phyloP scores from a whole-genome alignment of 441 rosid genomes.

The Adansonia rubrostipa region DNA sequence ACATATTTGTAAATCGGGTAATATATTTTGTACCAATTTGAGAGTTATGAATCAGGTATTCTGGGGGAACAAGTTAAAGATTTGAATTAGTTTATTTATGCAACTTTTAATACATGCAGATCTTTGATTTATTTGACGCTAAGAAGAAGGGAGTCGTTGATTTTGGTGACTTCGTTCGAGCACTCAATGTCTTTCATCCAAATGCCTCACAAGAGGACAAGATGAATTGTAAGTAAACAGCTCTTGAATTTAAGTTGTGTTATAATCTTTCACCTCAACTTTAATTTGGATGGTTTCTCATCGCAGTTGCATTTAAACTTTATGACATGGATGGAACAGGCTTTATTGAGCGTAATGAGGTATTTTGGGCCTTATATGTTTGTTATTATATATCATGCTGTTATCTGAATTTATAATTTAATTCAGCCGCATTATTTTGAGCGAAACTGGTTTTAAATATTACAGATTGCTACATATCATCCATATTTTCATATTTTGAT shows the following conservation, averaged over 20 bases:
- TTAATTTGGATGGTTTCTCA: constrained; percentile 12
- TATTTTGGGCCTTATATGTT: constrained; percentile 31
- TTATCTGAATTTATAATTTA: neutral
- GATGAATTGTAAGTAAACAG: constrained; percentile 71
- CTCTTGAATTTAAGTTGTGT: neutral
- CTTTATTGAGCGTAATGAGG: constrained; percentile 95
- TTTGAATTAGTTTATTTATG: constrained; percentile 1
- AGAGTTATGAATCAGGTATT: neutral
- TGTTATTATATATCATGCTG: neutral
- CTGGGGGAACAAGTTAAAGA: neutral
- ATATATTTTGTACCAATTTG: neutral
- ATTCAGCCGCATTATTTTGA: neutral
- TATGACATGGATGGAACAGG: constrained; percentile 92
- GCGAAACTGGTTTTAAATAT: neutral
- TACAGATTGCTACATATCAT: constrained; percentile 15
- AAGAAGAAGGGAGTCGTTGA: constrained; percentile 89
- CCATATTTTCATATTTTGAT: constrained; percentile 22
- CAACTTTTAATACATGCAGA: constrained; percentile 48
- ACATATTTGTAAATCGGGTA: constrained; percentile 95
- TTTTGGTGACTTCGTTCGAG: constrained; percentile 93
- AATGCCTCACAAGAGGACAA: constrained; percentile 77
- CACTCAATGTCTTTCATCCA: constrained; percentile 91
- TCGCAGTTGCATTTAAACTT: constrained; percentile 93
- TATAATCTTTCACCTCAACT: constrained; percentile 1
- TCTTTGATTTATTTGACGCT: constrained; percentile 90